Conservation (phyloP, 2,329 filamentous ascomycete species). For the Cladophialophora immunda region DNA sequence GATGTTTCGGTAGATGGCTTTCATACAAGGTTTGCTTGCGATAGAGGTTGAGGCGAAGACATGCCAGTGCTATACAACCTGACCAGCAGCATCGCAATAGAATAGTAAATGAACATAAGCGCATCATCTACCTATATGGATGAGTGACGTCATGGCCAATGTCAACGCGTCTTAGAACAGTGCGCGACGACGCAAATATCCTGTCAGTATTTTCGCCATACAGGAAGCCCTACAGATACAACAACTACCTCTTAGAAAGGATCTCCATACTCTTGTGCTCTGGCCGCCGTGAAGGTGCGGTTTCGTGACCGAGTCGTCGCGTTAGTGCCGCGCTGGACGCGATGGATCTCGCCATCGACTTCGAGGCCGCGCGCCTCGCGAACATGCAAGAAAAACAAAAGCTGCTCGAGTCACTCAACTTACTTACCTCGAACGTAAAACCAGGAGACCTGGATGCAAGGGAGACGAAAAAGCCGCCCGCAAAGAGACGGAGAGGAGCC, state of each 20-base stretch:
- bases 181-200: background rate
- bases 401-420: conserved; percentile 58
- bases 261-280: background rate
- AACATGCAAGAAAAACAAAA: conserved; percentile 62
- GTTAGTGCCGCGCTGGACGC: background rate
- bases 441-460: background rate
- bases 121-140: too few relatives aligned
- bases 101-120: too few relatives aligned
- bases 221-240: background rate
- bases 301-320: background rate
- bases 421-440: conserved; percentile 41
- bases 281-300: too few relatives aligned
- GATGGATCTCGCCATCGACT: conserved; percentile 41
- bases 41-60: background rate
- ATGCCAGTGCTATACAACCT: background rate
- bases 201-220: background rate
- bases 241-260: background rate
- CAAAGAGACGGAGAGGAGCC: conserved; percentile 53
- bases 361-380: conserved; percentile 56
- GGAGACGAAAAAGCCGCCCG: conserved; percentile 31
- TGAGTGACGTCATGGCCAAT: background rate
- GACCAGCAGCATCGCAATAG: background rate
- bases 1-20: conserved; percentile 14
- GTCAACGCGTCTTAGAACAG: background rate
- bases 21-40: background rate